Conservation (phyloP, 2,329 filamentous ascomycete species). For the Raffaelea ambrosiae region DNA sequence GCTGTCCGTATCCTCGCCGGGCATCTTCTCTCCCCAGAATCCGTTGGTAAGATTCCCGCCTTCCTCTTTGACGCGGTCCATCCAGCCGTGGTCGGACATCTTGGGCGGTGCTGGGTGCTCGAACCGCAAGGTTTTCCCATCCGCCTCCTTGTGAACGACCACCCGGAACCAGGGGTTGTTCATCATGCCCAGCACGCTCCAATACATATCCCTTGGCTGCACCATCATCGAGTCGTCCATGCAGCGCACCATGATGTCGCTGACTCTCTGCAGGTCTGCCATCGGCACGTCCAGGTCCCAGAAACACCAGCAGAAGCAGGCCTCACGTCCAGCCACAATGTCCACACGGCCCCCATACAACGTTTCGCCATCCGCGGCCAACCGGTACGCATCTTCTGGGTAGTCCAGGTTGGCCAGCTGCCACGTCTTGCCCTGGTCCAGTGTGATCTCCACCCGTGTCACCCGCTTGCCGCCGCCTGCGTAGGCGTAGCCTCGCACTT, state of each 20-base stretch:
- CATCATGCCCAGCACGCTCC: conserved; percentile 95
- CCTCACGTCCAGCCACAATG: conserved; percentile 62
- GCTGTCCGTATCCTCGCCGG: conserved; percentile 22
- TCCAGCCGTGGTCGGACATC: conserved; percentile 75
- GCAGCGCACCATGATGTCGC: conserved; percentile 70
- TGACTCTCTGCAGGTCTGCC: conserved; percentile 50
- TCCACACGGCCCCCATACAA: conserved; percentile 67
- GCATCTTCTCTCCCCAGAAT: conserved; percentile 70
- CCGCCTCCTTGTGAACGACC: conserved; percentile 60
- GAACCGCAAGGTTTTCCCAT: conserved; percentile 56
- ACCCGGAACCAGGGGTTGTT: conserved; percentile 93
- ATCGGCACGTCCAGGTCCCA: conserved; percentile 67
- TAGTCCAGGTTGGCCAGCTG: conserved; percentile 68
- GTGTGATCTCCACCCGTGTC: conserved; percentile 71
- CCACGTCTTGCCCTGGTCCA: conserved; percentile 78
- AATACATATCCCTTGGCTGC: conserved; percentile 91
- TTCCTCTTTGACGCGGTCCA: conserved; percentile 78
- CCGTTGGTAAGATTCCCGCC: conserved; percentile 76
- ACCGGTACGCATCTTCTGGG: conserved; percentile 75
- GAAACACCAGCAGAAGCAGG: conserved; percentile 12
- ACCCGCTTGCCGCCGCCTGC: conserved; percentile 78
- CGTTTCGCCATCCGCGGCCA: conserved; percentile 45
- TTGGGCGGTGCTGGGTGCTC: conserved; percentile 84
- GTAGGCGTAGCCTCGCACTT: conserved; percentile 75
- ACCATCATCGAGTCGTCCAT: conserved; percentile 88